Evolutionary conservation across 345 rosid genomes (phyloP).

Genomic region (Kandelia obovata): DNA sequence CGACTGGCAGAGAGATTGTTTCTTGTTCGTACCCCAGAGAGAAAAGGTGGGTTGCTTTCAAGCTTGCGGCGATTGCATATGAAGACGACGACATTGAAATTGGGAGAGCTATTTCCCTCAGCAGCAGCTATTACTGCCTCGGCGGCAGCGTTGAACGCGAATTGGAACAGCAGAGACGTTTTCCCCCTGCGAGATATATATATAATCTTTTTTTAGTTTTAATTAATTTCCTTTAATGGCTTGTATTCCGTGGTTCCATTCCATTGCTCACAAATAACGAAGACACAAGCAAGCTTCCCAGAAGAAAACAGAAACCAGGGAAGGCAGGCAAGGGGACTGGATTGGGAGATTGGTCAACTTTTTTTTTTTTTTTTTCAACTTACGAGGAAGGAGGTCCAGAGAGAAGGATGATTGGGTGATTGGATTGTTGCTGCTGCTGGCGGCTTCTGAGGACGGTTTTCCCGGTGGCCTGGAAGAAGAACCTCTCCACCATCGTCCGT

Average conservation of each 20-base stretch:
- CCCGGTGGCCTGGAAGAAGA: slow-evolving; percentile 10
- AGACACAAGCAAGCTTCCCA: too few relatives aligned
- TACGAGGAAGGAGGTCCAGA: slow-evolving; percentile 78
- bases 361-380: neutral
- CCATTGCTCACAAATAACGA: too few relatives aligned
- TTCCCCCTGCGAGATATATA: slow-evolving; percentile 55
- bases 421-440: neutral
- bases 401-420: slow-evolving; percentile 43
- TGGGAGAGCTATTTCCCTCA: slow-evolving; percentile 12
- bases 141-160: slow-evolving; percentile 52
- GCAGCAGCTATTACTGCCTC: slow-evolving; percentile 21
- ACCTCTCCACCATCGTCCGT: slow-evolving; percentile 16
- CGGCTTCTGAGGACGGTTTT: neutral
- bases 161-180: slow-evolving; percentile 80
- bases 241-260: too few relatives aligned
- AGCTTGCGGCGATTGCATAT: slow-evolving; percentile 61
- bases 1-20: neutral
- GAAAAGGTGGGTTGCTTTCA: slow-evolving; percentile 64
- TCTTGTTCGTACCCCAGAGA: slow-evolving; percentile 46
- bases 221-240: too few relatives aligned
- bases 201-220: neutral
- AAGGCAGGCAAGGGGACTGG: too few relatives aligned
- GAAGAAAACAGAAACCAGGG: too few relatives aligned
- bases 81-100: slow-evolving; percentile 55
- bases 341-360: neutral